A percentile compares a stretch with the other conserved stretches of the same genome.
These are phyloP conservation scores for Candida silvicultrix DNA, from an alignment of 805 yeast genomes.

Conservation along the genomic window DNA sequence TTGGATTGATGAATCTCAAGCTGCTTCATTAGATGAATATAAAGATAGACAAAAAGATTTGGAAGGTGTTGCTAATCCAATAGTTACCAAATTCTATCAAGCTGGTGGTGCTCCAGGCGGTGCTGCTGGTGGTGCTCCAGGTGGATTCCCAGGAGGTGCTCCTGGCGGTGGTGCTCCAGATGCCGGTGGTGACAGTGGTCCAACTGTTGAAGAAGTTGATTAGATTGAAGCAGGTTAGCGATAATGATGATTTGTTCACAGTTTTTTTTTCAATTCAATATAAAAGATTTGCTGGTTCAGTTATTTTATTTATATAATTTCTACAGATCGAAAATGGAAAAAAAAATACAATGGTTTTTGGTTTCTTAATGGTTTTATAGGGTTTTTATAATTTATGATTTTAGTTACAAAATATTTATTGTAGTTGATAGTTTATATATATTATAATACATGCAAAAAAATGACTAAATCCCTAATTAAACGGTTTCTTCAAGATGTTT, in stretches of 20 bases:
- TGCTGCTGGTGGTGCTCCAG: conserved; percentile 42
- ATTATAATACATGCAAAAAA: not conserved
- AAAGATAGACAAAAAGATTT: conserved; percentile 94
- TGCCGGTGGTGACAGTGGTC: conserved; percentile 46
- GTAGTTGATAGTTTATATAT: not conserved
- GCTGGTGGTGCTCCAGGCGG: conserved; percentile 73
- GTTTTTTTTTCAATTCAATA: no score
- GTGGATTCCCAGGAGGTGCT: conserved; percentile 60
- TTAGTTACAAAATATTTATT: not conserved
- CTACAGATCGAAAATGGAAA: no score
- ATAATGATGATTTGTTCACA: no score
- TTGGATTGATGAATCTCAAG: conserved; percentile 91
- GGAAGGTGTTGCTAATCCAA: conserved; percentile 94
- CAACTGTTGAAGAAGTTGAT: conserved; percentile 82
- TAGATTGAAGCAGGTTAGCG: conserved; percentile 30
- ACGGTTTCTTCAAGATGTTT: conserved; percentile 9
- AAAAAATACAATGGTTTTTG: not conserved
- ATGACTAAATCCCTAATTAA: not conserved
- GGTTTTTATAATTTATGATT: not conserved
- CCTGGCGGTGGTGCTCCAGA: conserved; percentile 55
- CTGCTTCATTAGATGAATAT: conserved; percentile 91
- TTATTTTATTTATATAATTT: no score
- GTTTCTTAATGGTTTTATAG: not conserved
- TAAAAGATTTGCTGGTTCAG: no score
- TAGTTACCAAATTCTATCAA: conserved; percentile 94